A percentile compares a stretch with the other conserved stretches of the same genome.
Evolutionary conservation across 495 filamentous ascomycete genomes (phyloP).

Genomic region (Neurospora intermedia): DNA sequence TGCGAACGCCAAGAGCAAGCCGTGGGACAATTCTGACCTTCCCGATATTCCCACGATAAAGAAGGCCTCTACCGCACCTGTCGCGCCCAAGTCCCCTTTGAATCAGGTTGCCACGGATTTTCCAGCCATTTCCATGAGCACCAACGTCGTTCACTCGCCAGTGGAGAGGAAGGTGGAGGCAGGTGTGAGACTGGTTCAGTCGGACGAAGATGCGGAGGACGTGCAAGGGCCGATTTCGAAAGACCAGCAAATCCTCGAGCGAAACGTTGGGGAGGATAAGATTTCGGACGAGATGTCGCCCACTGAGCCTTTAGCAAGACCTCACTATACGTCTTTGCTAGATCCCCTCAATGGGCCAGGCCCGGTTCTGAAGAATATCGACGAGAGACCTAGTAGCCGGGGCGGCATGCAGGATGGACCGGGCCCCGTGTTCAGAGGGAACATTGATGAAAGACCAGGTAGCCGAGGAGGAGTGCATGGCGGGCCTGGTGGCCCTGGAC

Average conservation of each 20-base stretch:
- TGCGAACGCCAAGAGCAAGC: slow-evolving; percentile 19
- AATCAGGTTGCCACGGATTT: slow-evolving; percentile 16
- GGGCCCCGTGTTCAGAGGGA: background rate
- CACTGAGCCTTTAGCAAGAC: background rate
- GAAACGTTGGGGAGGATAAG: background rate
- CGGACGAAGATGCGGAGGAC: slow-evolving; percentile 2
- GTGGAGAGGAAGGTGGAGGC: slow-evolving; percentile 18
- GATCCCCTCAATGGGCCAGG: background rate
- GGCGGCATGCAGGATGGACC: background rate
- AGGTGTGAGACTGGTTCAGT: slow-evolving; percentile 2
- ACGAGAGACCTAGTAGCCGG: background rate
- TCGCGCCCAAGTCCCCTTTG: slow-evolving; percentile 24
- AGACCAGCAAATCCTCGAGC: background rate
- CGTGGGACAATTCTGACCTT: slow-evolving; percentile 25
- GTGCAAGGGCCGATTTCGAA: background rate
- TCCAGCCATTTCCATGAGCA: slow-evolving; percentile 13
- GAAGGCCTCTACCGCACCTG: slow-evolving; percentile 7
- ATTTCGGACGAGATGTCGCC: background rate
- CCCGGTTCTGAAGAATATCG: background rate
- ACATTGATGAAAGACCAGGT: background rate
- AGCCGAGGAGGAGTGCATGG: background rate
- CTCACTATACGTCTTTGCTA: background rate
- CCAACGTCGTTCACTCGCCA: slow-evolving; percentile 20
- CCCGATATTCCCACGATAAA: slow-evolving; percentile 30
- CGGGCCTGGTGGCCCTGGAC: slow-evolving; percentile 1